These are phyloP conservation scores for Quercus gilva DNA, from an alignment of 306 rosid species.

Conservation along the genomic window DNA sequence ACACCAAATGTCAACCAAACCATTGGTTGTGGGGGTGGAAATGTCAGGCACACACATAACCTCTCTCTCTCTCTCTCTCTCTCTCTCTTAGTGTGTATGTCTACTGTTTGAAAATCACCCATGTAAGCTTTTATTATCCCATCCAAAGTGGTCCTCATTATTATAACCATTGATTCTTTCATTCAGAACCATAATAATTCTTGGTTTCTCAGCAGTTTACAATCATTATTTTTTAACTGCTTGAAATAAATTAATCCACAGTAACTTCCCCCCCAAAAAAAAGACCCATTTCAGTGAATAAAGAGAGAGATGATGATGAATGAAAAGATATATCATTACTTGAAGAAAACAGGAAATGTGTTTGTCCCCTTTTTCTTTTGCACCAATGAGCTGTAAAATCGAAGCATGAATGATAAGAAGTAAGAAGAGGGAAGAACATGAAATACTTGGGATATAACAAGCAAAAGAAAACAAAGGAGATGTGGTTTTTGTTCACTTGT, in stretches of 20 bases:
- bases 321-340: slow-evolving; percentile 4
- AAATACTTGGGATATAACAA: slow-evolving; percentile 12
- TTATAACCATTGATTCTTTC: slow-evolving; percentile 8
- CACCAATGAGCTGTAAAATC: slow-evolving; percentile 20
- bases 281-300: neutral
- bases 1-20: slow-evolving; percentile 34
- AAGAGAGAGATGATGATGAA: neutral
- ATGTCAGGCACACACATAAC: slow-evolving; percentile 18
- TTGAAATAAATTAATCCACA: neutral
- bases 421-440: slow-evolving; percentile 6
- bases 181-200: slow-evolving; percentile 5
- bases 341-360: neutral
- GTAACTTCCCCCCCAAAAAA: neutral
- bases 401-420: neutral
- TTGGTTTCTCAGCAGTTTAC: neutral
- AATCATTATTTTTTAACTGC: neutral
- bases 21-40: slow-evolving; percentile 29
- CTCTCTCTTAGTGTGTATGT: neutral
- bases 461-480: slow-evolving; percentile 31
- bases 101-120: slow-evolving; percentile 24
- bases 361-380: neutral
- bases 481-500: slow-evolving; percentile 20
- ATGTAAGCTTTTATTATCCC: slow-evolving; percentile 4
- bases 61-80: neutral
- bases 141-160: slow-evolving; percentile 33